Evolutionary conservation across 768 basidiomycete genomes (phyloP).

Genomic region (Hortiboletus flavorubellus): DNA sequence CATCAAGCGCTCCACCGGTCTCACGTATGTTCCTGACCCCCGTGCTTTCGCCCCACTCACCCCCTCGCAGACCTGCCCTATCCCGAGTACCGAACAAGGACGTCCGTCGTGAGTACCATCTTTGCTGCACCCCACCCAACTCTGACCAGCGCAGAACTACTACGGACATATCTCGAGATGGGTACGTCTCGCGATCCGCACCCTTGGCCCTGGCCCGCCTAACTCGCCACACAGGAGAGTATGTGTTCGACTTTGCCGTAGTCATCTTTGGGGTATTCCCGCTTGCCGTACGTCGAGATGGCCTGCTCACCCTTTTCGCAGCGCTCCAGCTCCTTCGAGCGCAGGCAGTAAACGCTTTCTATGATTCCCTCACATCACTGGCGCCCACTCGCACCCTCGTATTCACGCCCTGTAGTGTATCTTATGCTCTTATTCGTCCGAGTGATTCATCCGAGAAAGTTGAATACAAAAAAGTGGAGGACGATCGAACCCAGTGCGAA

Average conservation of each 20-base stretch:
- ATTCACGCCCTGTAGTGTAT: conserved; percentile 11
- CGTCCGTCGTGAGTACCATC: conserved; percentile 62
- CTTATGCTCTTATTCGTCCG: not conserved
- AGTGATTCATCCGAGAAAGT: conserved; percentile 79
- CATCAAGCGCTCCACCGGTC: conserved; percentile 76
- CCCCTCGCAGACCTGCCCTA: conserved; percentile 57
- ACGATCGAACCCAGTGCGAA: conserved; percentile 94
- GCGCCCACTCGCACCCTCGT: too few species aligned
- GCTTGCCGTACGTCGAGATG: not conserved
- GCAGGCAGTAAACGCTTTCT: conserved; percentile 25
- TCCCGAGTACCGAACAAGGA: conserved; percentile 85
- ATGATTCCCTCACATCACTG: too few species aligned
- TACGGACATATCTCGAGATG: conserved; percentile 76
- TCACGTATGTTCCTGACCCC: conserved; percentile 58
- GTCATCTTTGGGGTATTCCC: conserved; percentile 70
- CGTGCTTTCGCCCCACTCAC: not conserved
- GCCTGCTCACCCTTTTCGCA: conserved; percentile 27
- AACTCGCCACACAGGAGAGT: conserved; percentile 56
- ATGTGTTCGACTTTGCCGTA: conserved; percentile 81
- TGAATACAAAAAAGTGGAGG: conserved; percentile 97
- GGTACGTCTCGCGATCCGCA: conserved; percentile 43
- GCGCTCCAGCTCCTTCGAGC: conserved; percentile 75
- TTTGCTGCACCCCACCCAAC: not conserved
- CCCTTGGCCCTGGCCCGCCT: not conserved
- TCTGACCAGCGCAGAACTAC: conserved; percentile 45